Conservation (phyloP, 2,329 filamentous ascomycete genomes). For the Nemania bipapillata region DNA sequence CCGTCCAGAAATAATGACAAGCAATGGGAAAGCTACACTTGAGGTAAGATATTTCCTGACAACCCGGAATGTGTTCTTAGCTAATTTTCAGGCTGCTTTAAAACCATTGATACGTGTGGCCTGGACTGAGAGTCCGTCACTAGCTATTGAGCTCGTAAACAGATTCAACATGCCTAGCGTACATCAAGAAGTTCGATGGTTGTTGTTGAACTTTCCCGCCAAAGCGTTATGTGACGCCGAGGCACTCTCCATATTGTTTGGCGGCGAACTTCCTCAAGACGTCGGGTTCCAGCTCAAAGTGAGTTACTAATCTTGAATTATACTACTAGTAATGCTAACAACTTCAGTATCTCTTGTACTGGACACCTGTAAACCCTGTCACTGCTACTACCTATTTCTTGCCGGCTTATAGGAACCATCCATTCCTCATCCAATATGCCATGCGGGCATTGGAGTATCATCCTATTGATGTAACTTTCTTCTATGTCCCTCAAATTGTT, state of each 20-base stretch:
- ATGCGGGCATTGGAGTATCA: conserved; percentile 95
- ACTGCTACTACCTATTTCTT: conserved; percentile 94
- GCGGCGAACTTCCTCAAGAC: conserved; percentile 78
- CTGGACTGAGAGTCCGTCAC: conserved; percentile 83
- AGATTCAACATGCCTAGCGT: conserved; percentile 82
- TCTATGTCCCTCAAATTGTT: conserved; percentile 98
- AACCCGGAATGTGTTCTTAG: conserved; percentile 1
- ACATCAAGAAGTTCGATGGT: conserved; percentile 77
- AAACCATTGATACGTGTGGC: conserved; percentile 78
- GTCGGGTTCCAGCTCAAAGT: conserved; percentile 87
- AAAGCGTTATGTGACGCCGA: conserved; percentile 84
- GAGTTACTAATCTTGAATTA: conserved; percentile 36
- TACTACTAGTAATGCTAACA: conserved; percentile 46
- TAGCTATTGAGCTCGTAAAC: conserved; percentile 85
- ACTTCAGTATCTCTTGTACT: conserved; percentile 84
- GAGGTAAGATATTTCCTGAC: conserved; percentile 52
- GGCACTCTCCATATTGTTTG: conserved; percentile 83
- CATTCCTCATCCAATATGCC: conserved; percentile 94
- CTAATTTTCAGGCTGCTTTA: conserved; percentile 61
- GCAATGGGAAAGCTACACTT: conserved; percentile 55
- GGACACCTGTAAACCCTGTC: conserved; percentile 90
- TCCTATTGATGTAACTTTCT: conserved; percentile 96
- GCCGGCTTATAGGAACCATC: conserved; percentile 88
- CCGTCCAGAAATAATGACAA: conserved; percentile 54
- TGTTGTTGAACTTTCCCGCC: conserved; percentile 84